These are phyloP conservation scores for Juncus inflexus DNA, from an alignment of 176 grass and related monocot genomes.

Conservation along the genomic window DNA sequence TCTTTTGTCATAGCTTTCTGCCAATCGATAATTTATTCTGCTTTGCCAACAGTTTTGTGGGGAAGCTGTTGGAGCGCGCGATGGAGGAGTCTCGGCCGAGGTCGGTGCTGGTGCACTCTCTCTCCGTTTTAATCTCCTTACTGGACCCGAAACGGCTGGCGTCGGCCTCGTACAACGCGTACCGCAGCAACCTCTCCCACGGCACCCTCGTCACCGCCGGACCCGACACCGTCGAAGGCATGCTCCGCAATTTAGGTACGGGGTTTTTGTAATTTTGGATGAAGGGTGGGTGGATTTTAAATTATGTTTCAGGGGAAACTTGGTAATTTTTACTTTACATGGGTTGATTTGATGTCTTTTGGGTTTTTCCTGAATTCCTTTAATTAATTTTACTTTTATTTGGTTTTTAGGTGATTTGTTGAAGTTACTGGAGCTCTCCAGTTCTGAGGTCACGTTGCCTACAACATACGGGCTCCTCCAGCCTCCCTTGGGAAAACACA, in stretches of 20 bases:
- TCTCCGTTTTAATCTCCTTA: conserved; percentile 93
- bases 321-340: too few relatives aligned
- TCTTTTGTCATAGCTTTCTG: too few relatives aligned
- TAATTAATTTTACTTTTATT: conserved; percentile 28
- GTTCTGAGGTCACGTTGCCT: conserved; percentile 54
- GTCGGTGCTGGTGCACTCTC: conserved; percentile 90
- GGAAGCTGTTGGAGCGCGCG: conserved; percentile 72
- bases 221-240: conserved; percentile 83
- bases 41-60: conserved; percentile 70
- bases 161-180: conserved; percentile 92
- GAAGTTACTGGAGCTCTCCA: conserved; percentile 70
- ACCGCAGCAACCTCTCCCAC: conserved; percentile 91
- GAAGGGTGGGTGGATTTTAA: too few relatives aligned
- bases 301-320: too few relatives aligned
- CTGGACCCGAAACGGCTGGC: conserved; percentile 89
- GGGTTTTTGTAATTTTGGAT: conserved; percentile 1
- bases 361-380: conserved; percentile 8
- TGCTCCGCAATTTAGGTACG: conserved; percentile 82
- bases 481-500: conserved; percentile 90
- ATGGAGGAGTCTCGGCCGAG: conserved; percentile 89
- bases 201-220: conserved; percentile 85
- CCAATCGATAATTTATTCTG: too few relatives aligned
- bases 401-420: conserved; percentile 65
- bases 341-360: not conserved
- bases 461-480: conserved; percentile 80